Evolutionary conservation across 2,329 filamentous ascomycete species (phyloP).

Genomic region (Hysterium pulicare): DNA sequence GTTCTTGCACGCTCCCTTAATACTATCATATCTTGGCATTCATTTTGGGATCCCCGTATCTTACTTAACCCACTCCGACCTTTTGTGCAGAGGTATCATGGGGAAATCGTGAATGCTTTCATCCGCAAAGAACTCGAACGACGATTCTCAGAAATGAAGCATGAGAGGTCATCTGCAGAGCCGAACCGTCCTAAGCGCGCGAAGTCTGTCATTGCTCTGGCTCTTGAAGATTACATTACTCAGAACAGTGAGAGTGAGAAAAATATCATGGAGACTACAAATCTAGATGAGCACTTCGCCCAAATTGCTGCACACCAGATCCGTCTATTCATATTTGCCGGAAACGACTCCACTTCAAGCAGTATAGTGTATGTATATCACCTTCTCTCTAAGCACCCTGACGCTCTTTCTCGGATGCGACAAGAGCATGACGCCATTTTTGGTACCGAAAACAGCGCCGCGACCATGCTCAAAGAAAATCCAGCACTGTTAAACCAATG

Average conservation of each 20-base stretch:
- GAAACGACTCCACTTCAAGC: conserved; percentile 36
- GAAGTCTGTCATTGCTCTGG: conserved; percentile 5
- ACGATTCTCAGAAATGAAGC: conserved; percentile 4
- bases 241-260: conserved; percentile 1
- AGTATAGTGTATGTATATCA: conserved; percentile 5
- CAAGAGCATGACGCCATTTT: conserved; percentile 50
- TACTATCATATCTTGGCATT: conserved; percentile 4
- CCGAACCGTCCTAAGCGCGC: no score
- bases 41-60: conserved; percentile 8
- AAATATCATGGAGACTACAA: not conserved
- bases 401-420: conserved; percentile 15
- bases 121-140: conserved; percentile 15
- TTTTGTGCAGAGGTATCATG: conserved; percentile 22
- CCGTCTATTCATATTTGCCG: conserved; percentile 40
- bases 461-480: conserved; percentile 3
- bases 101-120: conserved; percentile 16
- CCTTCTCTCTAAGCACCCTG: conserved; percentile 6
- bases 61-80: conserved; percentile 6
- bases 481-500: conserved; percentile 7
- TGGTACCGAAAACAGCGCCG: conserved; percentile 29
- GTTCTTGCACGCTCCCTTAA: conserved; percentile 2
- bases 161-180: not conserved
- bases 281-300: conserved; percentile 7
- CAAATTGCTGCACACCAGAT: conserved; percentile 16
- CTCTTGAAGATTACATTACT: conserved; percentile 7